phyloP scores from a whole-genome alignment of 441 rosid species.

The Adansonia madagascariensis region DNA sequence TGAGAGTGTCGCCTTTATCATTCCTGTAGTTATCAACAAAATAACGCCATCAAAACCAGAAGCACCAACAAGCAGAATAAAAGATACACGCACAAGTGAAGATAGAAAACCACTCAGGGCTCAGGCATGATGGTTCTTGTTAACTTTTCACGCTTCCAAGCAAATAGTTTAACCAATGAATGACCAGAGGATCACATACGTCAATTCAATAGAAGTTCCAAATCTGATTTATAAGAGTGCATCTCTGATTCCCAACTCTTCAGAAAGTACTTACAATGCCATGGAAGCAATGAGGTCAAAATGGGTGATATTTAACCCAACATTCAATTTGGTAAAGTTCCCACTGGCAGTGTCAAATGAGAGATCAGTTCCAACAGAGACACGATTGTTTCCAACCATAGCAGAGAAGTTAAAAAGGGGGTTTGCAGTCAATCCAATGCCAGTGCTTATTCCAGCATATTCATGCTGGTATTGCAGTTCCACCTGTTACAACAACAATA shows the following conservation, averaged over 20 bases:
- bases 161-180: background rate
- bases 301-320: constrained; percentile 65
- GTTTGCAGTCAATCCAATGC: constrained; percentile 79
- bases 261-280: constrained; percentile 64
- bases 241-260: too few relatives aligned
- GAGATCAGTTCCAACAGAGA: constrained; percentile 82
- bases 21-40: constrained; percentile 53
- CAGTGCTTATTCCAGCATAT: constrained; percentile 79
- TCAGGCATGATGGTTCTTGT: background rate
- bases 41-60: background rate
- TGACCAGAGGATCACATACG: too few relatives aligned
- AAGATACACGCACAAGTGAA: background rate
- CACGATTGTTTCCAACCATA: constrained; percentile 61
- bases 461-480: constrained; percentile 93
- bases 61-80: background rate
- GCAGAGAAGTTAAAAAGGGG: constrained; percentile 89
- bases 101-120: background rate
- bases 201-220: too few relatives aligned
- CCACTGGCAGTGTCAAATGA: constrained; percentile 82
- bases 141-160: background rate
- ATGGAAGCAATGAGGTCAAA: constrained; percentile 75
- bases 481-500: constrained; percentile 49
- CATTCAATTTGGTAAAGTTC: constrained; percentile 74
- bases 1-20: constrained; percentile 75
- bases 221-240: background rate